phyloP scores from a whole-genome alignment of 345 rosid species.

The Conringia planisiliqua region DNA sequence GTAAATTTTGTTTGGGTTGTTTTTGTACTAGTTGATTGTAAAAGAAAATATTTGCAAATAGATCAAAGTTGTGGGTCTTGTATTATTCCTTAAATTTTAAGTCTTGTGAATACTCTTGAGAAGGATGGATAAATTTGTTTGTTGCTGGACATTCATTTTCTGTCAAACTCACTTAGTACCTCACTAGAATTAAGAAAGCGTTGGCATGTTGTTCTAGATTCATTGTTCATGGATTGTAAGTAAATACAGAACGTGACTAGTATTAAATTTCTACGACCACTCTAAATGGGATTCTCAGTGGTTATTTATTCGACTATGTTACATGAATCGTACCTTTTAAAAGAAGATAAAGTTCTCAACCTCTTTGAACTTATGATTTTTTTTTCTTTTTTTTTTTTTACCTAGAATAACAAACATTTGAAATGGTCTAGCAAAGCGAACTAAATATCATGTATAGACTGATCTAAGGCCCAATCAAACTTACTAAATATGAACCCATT shows the following conservation, averaged over 20 bases:
- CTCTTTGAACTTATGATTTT: background rate
- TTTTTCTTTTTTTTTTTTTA: background rate
- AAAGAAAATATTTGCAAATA: constrained; percentile 10
- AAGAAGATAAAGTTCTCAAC: background rate
- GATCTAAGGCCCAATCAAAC: background rate
- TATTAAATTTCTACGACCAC: background rate
- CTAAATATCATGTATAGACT: background rate
- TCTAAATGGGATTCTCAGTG: background rate
- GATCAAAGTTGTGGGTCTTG: constrained; percentile 4
- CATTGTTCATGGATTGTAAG: constrained; percentile 9
- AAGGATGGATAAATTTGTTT: constrained; percentile 9
- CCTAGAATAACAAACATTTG: background rate
- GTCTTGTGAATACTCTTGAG: constrained; percentile 17
- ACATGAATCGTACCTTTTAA: background rate
- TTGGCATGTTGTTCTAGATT: constrained; percentile 23
- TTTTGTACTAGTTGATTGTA: constrained; percentile 6
- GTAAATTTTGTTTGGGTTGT: background rate
- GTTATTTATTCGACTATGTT: background rate
- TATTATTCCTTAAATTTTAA: background rate
- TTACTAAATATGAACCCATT: background rate
- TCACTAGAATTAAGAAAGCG: background rate
- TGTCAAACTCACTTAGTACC: constrained; percentile 16
- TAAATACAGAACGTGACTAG: background rate
- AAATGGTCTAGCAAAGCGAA: background rate
- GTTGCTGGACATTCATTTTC: constrained; percentile 9